Evolutionary conservation across 108 stramenopile genomes (phyloP), one percentile per base, ranked within the genome.

Genomic region (Nitzschia sp.): DNA sequence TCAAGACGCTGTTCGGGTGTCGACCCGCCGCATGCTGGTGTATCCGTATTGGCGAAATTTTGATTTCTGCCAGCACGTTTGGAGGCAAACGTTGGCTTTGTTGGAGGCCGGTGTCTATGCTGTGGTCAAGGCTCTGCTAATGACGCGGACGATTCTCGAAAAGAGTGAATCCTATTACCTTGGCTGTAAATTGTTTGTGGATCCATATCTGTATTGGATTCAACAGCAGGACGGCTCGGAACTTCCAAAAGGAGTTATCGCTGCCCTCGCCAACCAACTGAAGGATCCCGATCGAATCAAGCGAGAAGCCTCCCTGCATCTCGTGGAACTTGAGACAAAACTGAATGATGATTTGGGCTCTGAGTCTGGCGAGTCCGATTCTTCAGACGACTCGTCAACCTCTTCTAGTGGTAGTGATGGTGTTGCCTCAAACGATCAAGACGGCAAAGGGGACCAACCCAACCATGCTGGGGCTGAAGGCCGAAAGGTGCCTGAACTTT

Each of bases 1-100:
- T 11, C 29, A 64, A 9, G 29, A 67, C 0, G 78, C 71, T 5
- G 19, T 82, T 9, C 27, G 46, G 21, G n/a, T 31, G 1, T 80
- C 75, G 54, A 53, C 84, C 34, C 80, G 97, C 17, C 86, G 95
- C 26, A 71, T 84, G 27, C 67, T 96, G 71, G 82, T 93, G 8
- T 96, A 96, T 74, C 97, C 97, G 48, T 97, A 97, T 55, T 69
- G 95, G 53, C 81, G 97, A 35, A 91, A 87, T 67, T 84, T 77
- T 64, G 49, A 73, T 1, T 70, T 94, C 63, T 70, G 75, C 24
- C 11, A 19, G 3, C 45, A 59, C 29, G 64, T 72, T 4, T 71
- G 76, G 65, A 35, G 65, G 13, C 70, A 81, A 31, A 76, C 86
- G 3, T 46, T 69, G 15, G 31, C 31, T 18, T 90, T 96, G 42